Base-by-base conservation (phyloP, 2,329 filamentous ascomycete species). In the Cercospora canescens region DNA sequence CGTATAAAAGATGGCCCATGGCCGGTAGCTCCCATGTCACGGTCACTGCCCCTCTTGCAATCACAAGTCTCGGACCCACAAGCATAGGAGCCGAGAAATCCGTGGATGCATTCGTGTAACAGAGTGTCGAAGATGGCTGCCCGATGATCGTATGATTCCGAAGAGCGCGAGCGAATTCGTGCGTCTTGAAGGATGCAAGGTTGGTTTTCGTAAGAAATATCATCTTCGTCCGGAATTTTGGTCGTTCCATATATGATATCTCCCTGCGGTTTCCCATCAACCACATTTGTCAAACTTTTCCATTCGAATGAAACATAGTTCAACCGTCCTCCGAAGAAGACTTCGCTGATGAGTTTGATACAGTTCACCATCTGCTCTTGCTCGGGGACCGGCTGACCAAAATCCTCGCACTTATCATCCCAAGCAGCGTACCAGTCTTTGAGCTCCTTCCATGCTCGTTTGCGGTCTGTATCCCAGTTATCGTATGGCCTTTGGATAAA, bases 91-190 rank as follows among this genome's bases (percentile, higher is more conserved):
- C 18, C 32, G n/a, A 64, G 30, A 30, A 41, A 64, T 16, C 30
- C 62, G 37, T 64, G 62, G 32, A 64, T 34, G 30, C 56, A 64
- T 50, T 64, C 62, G 52, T 60, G 62, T 14, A 64, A 24, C 21
- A 64, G 28, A 11, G 56, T 60, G 12, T 28, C 62, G 11, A 60
- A n/a, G 8, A 64, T 60, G 30, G 37, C 18, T 28, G 26, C 37
- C 1, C 39, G 57, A n/a, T 60, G 57, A 34, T 45, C 32, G n/a
- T 60, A 41, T 28, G n/a, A 37, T 37, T 37, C 11, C 30, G 12
- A 39, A 14, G n/a, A 9, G 18, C 11, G 9, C 5, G 9, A 21
- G 39, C 35, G 21, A 41, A 14, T n/a, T 28, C 34, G 21, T 4
- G 57, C 18, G 28, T 60, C 37, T 18, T 30, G 37, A 14, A 11